Conservation (phyloP, 1,139 yeast species). For the Yamadazyma dendronema region DNA sequence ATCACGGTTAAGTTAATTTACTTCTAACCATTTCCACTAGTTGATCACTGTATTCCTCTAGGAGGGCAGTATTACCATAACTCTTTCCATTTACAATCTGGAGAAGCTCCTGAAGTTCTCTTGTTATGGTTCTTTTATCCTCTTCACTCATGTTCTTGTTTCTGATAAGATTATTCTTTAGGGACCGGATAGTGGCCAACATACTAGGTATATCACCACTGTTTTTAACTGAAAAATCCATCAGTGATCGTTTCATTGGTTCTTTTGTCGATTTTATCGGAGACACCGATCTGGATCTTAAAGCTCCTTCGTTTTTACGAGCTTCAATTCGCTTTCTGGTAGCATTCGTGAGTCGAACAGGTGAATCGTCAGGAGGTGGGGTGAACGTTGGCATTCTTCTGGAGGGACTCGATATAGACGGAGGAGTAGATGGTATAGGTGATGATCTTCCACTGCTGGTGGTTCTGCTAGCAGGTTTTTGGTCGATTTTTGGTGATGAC, state of each 20-base stretch:
- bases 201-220: background rate
- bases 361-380: constrained; percentile 10
- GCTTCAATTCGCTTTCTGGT: constrained; percentile 34
- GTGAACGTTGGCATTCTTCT: background rate
- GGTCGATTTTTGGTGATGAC: background rate
- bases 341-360: constrained; percentile 26
- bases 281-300: constrained; percentile 3
- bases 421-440: background rate
- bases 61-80: constrained; percentile 9
- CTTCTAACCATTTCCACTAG: constrained; percentile 18
- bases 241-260: constrained; percentile 2
- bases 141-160: background rate
- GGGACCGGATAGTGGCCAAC: background rate
- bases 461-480: background rate
- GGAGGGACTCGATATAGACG: background rate
- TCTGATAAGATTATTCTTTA: background rate
- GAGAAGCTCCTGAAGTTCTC: background rate
- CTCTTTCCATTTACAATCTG: background rate
- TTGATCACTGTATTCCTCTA: constrained; percentile 34
- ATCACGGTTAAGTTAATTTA: constrained; percentile 6
- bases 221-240: constrained; percentile 6
- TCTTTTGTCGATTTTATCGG: background rate
- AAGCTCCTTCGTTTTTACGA: constrained; percentile 9
- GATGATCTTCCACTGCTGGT: background rate
- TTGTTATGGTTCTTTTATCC: background rate